Conservation (phyloP, 1,284 basidiomycete genomes). For the Ceratobasidium sp. region DNA sequence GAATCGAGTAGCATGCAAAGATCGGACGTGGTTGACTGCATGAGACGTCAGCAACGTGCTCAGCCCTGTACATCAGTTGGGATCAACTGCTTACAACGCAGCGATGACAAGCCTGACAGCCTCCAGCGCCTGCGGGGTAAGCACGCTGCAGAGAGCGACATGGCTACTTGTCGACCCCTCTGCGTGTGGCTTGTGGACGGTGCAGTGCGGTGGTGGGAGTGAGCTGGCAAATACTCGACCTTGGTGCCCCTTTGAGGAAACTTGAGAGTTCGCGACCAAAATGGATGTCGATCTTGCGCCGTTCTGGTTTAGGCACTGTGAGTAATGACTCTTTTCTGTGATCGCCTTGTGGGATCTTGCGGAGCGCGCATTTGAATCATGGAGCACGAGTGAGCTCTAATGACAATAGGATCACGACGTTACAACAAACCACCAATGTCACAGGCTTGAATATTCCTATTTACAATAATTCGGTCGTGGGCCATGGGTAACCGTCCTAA, state of each 20-base stretch:
- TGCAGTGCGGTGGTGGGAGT: conserved; percentile 32
- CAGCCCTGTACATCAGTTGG: conserved; percentile 26
- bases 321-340: no score
- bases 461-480: no score
- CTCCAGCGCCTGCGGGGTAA: conserved; percentile 36
- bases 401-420: no score
- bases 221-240: conserved; percentile 26
- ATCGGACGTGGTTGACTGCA: conserved; percentile 20
- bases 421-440: no score
- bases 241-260: conserved; percentile 8
- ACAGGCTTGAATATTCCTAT: no score
- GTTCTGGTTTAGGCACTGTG: no score
- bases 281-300: conserved; percentile 40
- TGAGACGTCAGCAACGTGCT: conserved; percentile 11
- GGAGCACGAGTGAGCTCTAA: no score
- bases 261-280: conserved; percentile 19
- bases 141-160: conserved; percentile 40
- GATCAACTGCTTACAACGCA: conserved; percentile 33
- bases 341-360: no score
- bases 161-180: conserved; percentile 27
- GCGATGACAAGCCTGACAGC: conserved; percentile 17
- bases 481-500: no score
- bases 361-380: no score
- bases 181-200: conserved; percentile 7
- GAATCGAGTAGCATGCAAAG: conserved; percentile 31